Base-by-base conservation (phyloP, 2,329 filamentous ascomycete species). In the Aspergillus hortae region DNA sequence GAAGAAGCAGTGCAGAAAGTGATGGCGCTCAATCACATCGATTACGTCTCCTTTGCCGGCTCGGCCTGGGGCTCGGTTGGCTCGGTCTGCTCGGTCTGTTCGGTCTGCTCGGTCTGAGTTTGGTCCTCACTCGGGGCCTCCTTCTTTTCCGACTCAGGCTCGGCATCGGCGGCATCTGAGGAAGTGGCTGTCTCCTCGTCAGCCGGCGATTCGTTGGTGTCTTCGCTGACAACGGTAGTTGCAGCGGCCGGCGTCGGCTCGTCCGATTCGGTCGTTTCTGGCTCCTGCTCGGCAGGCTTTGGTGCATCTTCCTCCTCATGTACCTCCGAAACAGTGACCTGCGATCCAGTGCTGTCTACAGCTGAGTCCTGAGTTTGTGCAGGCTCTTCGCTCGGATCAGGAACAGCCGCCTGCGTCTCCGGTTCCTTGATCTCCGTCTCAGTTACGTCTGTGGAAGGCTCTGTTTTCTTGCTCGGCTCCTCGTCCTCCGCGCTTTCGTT, bases 401-500 rank as follows among this genome's bases (percentile, higher is more conserved):
- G 46, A 12, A 53, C 51, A 33, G 61, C 51, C n/a, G 45, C 10
- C 10, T 55, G 41, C 25, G 57, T 53, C 6, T 58, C 54, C 2
- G 53, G 32, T 43, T 61, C 57, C 35, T 46, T 27, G 33, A 30
- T 44, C 6, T 15, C 32, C 15, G 36, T 6, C 17, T 49, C 42
- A 1, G 48, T 54, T 1, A 56, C 51, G 21, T 55, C 55, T 35
- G 56, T 53, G 42, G 54, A 33, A 25, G 58, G 54, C 42, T 58
- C 58, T 36, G 48, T 57, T 23, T 55, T 56, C 6, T 56, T 49
- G 5, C 48, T 32, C 1, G 66, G 63, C 30, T 73, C 67, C 15
- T 88, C 84, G 54, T 95, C 91, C 62, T 95, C 90, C 50, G 89
- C 86, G 46, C 90, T 85, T 67, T 95, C 90, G 33, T 90, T 80